These are phyloP conservation scores for Citrus glauca DNA, from an alignment of 345 rosid genomes.

Conservation along the genomic window DNA sequence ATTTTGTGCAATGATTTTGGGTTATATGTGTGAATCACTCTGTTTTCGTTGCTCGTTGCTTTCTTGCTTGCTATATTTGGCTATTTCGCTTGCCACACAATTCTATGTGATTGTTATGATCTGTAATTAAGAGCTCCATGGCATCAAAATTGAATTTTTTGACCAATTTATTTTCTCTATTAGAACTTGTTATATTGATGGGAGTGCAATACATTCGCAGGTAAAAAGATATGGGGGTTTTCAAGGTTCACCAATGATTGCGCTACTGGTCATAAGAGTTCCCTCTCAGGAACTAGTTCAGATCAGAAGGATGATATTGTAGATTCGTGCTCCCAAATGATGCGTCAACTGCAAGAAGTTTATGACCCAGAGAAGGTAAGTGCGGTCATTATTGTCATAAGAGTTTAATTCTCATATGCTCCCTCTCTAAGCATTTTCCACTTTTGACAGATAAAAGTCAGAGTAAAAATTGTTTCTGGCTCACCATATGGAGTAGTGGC, in stretches of 20 bases:
- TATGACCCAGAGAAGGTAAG: conserved; percentile 88
- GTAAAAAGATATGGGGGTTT: conserved; percentile 80
- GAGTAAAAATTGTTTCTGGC: conserved; percentile 72
- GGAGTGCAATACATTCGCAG: conserved; percentile 30
- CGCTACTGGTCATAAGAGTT: conserved; percentile 57
- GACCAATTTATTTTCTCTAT: background rate
- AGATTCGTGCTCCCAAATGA: conserved; percentile 88
- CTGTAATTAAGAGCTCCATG: background rate
- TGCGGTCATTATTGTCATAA: background rate
- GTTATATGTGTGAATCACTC: background rate
- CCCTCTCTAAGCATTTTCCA: conserved; percentile 4
- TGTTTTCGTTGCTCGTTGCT: background rate
- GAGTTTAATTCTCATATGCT: background rate
- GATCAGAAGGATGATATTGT: conserved; percentile 74
- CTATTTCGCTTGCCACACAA: background rate
- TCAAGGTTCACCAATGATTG: conserved; percentile 88
- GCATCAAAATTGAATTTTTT: background rate
- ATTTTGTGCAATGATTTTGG: background rate
- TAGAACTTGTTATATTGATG: conserved; percentile 2
- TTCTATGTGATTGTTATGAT: too few species aligned
- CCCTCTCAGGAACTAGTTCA: conserved; percentile 59
- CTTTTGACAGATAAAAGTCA: conserved; percentile 66
- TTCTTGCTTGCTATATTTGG: background rate
- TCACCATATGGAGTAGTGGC: conserved; percentile 79
- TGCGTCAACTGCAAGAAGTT: conserved; percentile 78